These are phyloP conservation scores for Grosmannia serpens DNA, from an alignment of 2,329 filamentous ascomycete genomes.

Conservation along the genomic window DNA sequence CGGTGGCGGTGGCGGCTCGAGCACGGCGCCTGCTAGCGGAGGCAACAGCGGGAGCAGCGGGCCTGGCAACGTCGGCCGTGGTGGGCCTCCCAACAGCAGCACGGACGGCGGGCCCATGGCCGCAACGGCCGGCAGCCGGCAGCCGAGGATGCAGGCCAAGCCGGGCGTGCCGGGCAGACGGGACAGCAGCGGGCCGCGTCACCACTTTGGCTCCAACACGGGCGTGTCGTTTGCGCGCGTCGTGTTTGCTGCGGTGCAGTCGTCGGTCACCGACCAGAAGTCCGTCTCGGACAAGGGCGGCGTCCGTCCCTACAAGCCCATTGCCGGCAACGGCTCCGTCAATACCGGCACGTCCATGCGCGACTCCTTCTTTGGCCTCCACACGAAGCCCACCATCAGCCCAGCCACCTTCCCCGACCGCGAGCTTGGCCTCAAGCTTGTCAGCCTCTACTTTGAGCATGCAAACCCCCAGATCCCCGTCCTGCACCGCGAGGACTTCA, in stretches of 20 bases:
- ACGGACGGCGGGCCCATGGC: background rate
- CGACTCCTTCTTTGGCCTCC: slow-evolving; percentile 94
- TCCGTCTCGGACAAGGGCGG: slow-evolving; percentile 57
- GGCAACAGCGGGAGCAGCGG: background rate
- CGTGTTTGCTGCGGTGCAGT: slow-evolving; percentile 86
- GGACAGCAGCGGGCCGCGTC: slow-evolving; percentile 14
- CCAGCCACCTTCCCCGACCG: slow-evolving; percentile 74
- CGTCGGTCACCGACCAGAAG: slow-evolving; percentile 50
- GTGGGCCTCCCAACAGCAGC: background rate
- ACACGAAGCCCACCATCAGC: slow-evolving; percentile 78
- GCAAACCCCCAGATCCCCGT: slow-evolving; percentile 94
- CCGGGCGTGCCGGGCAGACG: slow-evolving; percentile 25
- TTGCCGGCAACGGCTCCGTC: slow-evolving; percentile 25
- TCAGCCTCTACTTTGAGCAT: slow-evolving; percentile 85
- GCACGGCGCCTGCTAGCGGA: slow-evolving; percentile 5
- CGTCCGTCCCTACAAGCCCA: slow-evolving; percentile 44
- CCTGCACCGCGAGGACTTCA: slow-evolving; percentile 79
- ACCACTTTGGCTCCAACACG: slow-evolving; percentile 73
- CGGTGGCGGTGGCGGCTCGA: slow-evolving; percentile 15
- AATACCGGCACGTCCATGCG: slow-evolving; percentile 69
- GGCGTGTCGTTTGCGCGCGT: slow-evolving; percentile 91
- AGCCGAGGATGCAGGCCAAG: slow-evolving; percentile 48
- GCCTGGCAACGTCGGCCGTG: background rate
- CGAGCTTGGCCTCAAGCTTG: slow-evolving; percentile 59
- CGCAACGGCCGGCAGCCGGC: slow-evolving; percentile 30